A percentile compares a stretch with the other conserved stretches of the same genome.
Evolutionary conservation across 164 flowering plant species (phyloP).

Genomic region (Cinnamomum micranthum): DNA sequence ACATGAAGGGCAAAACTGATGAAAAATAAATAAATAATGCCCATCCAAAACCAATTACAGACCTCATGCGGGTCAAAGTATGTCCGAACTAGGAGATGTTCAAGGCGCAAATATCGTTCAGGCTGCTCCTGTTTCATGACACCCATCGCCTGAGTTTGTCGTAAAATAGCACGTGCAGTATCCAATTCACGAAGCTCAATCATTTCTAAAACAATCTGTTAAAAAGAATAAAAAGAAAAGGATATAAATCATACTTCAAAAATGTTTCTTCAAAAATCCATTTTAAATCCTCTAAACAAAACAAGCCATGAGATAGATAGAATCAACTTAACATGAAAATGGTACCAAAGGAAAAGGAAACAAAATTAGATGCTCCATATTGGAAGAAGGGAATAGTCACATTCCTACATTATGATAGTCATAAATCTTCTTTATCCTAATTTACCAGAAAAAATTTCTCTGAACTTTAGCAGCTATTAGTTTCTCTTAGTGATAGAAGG

Average conservation of each 20-base stretch:
- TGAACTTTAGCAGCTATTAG: background rate
- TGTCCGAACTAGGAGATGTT: conserved; percentile 95
- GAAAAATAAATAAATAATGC: background rate
- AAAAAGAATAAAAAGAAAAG: background rate
- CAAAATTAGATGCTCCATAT: background rate
- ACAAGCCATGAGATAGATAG: background rate
- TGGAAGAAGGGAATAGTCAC: too few relatives aligned
- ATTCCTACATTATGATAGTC: background rate
- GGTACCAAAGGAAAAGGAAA: background rate
- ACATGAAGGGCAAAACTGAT: background rate
- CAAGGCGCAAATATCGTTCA: conserved; percentile 90
- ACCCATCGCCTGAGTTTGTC: conserved; percentile 99
- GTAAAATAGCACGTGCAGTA: conserved; percentile 92
- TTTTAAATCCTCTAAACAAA: background rate
- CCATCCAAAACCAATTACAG: background rate
- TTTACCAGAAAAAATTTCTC: background rate
- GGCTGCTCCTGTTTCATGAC: conserved; percentile 99
- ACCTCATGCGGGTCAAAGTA: conserved; percentile 99
- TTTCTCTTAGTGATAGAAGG: background rate
- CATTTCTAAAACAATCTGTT: conserved; percentile 95
- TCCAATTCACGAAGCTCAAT: conserved; percentile 97
- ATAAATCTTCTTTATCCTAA: background rate
- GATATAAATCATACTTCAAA: background rate
- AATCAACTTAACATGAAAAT: too few relatives aligned
- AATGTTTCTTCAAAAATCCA: background rate